Conservation (phyloP, 495 filamentous ascomycete species). For the Lophiostoma macrostomum region DNA sequence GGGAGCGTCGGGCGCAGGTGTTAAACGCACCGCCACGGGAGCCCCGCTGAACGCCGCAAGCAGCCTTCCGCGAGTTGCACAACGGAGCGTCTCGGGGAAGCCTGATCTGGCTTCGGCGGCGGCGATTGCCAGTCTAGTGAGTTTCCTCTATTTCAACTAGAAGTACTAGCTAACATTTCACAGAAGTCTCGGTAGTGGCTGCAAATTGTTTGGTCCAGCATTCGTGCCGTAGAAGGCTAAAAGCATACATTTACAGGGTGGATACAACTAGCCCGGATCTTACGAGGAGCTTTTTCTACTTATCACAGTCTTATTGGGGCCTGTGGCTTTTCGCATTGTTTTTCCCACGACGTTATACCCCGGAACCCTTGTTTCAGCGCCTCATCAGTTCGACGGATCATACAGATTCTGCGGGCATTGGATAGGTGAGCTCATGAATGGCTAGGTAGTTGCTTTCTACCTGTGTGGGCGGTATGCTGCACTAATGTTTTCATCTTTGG, state of each 20-base stretch:
- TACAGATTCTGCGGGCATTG: conserved; percentile 14
- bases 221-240: neutral
- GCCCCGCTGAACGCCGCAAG: conserved; percentile 30
- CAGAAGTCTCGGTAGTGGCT: conserved; percentile 22
- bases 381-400: neutral
- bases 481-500: neutral
- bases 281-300: too few species aligned
- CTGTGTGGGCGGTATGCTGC: neutral
- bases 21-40: conserved; percentile 31
- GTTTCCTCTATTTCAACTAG: neutral
- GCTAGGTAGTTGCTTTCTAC: too few species aligned
- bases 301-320: neutral
- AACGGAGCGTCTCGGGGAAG: conserved; percentile 34
- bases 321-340: conserved; percentile 11
- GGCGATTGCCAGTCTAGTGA: conserved; percentile 35
- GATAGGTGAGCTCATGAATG: conserved; percentile 17
- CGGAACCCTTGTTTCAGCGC: conserved; percentile 14
- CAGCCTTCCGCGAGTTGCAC: conserved; percentile 34
- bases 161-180: neutral
- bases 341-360: conserved; percentile 25
- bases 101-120: conserved; percentile 36
- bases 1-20: conserved; percentile 18
- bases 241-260: neutral
- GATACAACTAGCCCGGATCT: neutral
- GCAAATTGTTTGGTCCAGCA: conserved; percentile 1